Percentiles rank a stretch among this genome's conserved stretches.
Conservation (phyloP, 306 rosid species). For the Trifolium subterraneum region DNA sequence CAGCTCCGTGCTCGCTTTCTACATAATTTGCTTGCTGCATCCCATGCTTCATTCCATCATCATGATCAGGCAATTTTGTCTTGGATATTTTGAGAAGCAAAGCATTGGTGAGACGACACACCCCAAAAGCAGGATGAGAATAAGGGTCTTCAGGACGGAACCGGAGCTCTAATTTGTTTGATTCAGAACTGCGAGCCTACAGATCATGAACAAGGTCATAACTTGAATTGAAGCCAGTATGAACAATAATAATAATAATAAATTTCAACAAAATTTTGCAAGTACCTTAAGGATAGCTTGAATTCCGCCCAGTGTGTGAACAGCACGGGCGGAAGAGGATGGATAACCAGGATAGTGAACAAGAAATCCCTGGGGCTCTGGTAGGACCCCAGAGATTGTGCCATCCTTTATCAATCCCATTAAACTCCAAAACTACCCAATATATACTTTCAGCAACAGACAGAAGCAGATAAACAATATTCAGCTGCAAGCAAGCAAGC, state of each 20-base stretch:
- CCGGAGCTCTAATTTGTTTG: constrained; percentile 75
- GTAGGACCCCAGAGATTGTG: constrained; percentile 64
- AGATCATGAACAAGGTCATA: neutral
- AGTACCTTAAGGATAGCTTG: constrained; percentile 70
- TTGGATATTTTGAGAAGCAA: constrained; percentile 75
- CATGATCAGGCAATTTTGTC: constrained; percentile 43
- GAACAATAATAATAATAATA: neutral
- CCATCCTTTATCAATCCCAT: constrained; percentile 76
- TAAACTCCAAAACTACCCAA: no score
- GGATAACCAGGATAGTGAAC: constrained; percentile 86
- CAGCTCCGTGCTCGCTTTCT: constrained; percentile 11
- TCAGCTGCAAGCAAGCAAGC: no score
- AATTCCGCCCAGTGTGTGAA: constrained; percentile 74
- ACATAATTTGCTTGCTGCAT: constrained; percentile 47
- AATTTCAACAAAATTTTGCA: neutral
- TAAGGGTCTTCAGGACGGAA: constrained; percentile 87
- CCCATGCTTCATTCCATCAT: constrained; percentile 41
- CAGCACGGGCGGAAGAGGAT: constrained; percentile 59
- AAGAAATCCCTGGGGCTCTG: constrained; percentile 56
- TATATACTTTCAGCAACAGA: no score
- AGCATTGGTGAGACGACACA: constrained; percentile 65
- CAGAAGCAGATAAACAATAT: no score
- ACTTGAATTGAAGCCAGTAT: neutral
- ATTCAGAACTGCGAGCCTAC: constrained; percentile 65
- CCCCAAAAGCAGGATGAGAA: constrained; percentile 86